Evolutionary conservation across 352 stramenopile genomes (phyloP).

Genomic region (Peronosclerospora sorghi): DNA sequence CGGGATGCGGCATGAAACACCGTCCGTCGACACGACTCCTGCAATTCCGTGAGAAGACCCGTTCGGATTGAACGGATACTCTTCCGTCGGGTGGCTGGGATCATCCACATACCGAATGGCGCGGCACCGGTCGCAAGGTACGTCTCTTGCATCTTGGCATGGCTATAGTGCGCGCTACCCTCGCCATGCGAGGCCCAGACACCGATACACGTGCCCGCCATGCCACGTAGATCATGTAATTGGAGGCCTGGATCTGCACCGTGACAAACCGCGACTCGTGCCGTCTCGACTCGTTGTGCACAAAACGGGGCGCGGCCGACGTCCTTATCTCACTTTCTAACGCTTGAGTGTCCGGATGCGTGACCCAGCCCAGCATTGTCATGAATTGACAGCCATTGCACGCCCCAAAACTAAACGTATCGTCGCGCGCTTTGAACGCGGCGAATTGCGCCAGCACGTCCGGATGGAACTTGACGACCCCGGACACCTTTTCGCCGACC

Average conservation of each 20-base stretch:
- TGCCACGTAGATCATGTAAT: conserved; percentile 94
- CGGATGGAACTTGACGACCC: conserved; percentile 95
- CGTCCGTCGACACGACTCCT: conserved; percentile 93
- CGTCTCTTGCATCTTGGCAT: conserved; percentile 80
- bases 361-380: conserved; percentile 96
- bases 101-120: conserved; percentile 96
- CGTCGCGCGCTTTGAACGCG: conserved; percentile 88
- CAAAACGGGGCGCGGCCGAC: conserved; percentile 86
- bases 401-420: conserved; percentile 98
- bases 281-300: conserved; percentile 94
- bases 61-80: conserved; percentile 99
- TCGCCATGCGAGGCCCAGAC: conserved; percentile 95
- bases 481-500: conserved; percentile 98
- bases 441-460: conserved; percentile 94
- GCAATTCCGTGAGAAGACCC: conserved; percentile 94
- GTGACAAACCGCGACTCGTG: conserved; percentile 97
- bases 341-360: conserved; percentile 38
- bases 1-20: conserved; percentile 99
- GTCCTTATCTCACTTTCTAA: conserved; percentile 44
- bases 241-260: conserved; percentile 92
- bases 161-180: conserved; percentile 93
- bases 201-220: conserved; percentile 93
- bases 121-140: conserved; percentile 89
- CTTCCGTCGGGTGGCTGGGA: conserved; percentile 86
- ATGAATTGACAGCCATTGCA: conserved; percentile 99